Evolutionary conservation across 2,329 filamentous ascomycete species (phyloP), one percentile per base, ranked within the genome.

Genomic region (Aspergillus sp.): DNA sequence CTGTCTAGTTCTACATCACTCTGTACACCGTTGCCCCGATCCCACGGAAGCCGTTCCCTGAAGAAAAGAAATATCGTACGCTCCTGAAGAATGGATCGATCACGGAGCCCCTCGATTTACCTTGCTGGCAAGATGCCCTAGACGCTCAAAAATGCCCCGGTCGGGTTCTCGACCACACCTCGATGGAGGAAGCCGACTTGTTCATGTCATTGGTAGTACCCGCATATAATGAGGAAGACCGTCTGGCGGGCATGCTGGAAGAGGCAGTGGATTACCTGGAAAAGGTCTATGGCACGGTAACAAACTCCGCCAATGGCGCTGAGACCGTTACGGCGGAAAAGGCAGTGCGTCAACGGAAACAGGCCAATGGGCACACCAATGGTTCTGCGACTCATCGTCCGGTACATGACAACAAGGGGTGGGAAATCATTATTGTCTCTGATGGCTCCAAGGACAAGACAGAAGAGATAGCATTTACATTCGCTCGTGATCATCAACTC

Each of bases 181-280:
- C 78, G 48, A 89, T 96, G 57, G 89, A 92, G 64, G 83, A 88
- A 2, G 85, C 92, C 13, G 88, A 93, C 63, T 78, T 97, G n/a
- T 90, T 90, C 73, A 87, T 99, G 81, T 95, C 90, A 57, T 88
- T 98, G 7, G 92, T 99, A 0, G 89, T 99, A 47, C 95, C 95
- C 0, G 95, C 95, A 8, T 99, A 92, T 83, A 99, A 99, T 68
- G 95, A 99, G 73, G 89, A 94, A 73, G 84, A 90, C 60, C 88
- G 95, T 30, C 83, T 99, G 50, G 83, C 87, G 11, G 89, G 88
- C 10, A 96, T 96, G 79, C 83, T 99, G 11, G 88, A 96, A 71
- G 95, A 99, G 77, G 92, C 95, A 1, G 89, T 98, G 25, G 87
- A 87, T 53, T 96, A 93, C 73, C 84, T 99, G 8, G 90, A 96